These are phyloP conservation scores for Heritiera littoralis DNA, from an alignment of 345 rosid species.

Conservation along the genomic window DNA sequence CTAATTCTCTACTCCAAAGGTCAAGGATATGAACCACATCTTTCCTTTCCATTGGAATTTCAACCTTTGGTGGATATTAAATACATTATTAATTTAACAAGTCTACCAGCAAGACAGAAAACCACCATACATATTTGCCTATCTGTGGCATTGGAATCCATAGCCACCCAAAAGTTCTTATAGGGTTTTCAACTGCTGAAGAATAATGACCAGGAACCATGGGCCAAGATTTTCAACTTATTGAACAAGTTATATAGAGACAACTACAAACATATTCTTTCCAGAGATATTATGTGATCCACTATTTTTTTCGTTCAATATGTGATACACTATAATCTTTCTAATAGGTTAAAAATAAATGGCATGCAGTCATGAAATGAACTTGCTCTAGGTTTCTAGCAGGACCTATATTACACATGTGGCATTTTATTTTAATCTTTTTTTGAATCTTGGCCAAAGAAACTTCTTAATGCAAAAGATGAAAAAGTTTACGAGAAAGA, in stretches of 20 bases:
- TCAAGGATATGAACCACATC: constrained; percentile 10
- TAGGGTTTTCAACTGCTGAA: neutral
- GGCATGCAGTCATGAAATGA: neutral
- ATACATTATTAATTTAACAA: constrained; percentile 15
- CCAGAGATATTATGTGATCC: neutral
- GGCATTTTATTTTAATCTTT: neutral
- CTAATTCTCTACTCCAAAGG: constrained; percentile 22
- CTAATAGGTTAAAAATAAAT: neutral
- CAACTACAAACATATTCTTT: neutral
- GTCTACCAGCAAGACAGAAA: neutral
- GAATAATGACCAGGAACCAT: constrained; percentile 1
- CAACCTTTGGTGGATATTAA: constrained; percentile 11
- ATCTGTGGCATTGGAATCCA: constrained; percentile 4
- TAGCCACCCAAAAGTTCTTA: constrained; percentile 4
- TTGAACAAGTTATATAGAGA: neutral
- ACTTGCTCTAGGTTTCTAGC: neutral
- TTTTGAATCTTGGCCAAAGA: neutral
- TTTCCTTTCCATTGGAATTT: neutral
- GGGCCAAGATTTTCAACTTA: neutral
- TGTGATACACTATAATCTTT: neutral
- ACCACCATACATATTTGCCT: neutral
- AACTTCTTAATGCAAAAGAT: neutral
- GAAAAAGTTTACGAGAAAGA: neutral
- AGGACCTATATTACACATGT: neutral
- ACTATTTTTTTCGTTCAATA: neutral